Conservation (phyloP, 768 basidiomycete genomes). For the Serendipita sp. region DNA sequence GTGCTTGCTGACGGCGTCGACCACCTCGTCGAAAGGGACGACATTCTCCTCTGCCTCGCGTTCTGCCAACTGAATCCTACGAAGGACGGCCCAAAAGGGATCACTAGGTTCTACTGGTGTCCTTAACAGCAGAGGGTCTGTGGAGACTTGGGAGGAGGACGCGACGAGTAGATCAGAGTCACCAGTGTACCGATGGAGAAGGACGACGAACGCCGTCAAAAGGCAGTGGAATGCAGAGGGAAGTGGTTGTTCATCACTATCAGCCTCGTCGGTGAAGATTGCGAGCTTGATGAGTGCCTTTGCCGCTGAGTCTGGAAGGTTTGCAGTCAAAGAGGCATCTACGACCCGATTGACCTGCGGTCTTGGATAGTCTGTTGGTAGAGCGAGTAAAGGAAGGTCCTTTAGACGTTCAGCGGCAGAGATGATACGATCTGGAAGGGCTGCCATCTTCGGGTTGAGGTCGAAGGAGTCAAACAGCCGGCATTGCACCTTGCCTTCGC, state of each 20-base stretch:
- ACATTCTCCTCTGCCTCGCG: conserved; percentile 66
- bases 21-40: conserved; percentile 64
- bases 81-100: conserved; percentile 78
- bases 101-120: conserved; percentile 70
- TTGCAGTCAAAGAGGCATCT: conserved; percentile 61
- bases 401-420: conserved; percentile 32
- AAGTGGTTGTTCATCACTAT: conserved; percentile 30
- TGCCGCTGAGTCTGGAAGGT: conserved; percentile 56
- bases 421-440: background rate
- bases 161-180: conserved; percentile 89
- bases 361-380: conserved; percentile 93
- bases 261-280: conserved; percentile 45
- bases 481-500: background rate
- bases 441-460: background rate
- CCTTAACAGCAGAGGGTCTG: conserved; percentile 70
- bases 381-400: conserved; percentile 72
- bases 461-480: background rate
- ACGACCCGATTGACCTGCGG: conserved; percentile 60
- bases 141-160: conserved; percentile 59
- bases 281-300: conserved; percentile 71
- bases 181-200: conserved; percentile 88
- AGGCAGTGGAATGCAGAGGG: conserved; percentile 86
- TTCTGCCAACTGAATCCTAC: conserved; percentile 72
- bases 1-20: conserved; percentile 51
- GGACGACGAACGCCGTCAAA: conserved; percentile 77